Evolutionary conservation across 257 asterid species (phyloP).

Genomic region (Craterostigma plantagineum): DNA sequence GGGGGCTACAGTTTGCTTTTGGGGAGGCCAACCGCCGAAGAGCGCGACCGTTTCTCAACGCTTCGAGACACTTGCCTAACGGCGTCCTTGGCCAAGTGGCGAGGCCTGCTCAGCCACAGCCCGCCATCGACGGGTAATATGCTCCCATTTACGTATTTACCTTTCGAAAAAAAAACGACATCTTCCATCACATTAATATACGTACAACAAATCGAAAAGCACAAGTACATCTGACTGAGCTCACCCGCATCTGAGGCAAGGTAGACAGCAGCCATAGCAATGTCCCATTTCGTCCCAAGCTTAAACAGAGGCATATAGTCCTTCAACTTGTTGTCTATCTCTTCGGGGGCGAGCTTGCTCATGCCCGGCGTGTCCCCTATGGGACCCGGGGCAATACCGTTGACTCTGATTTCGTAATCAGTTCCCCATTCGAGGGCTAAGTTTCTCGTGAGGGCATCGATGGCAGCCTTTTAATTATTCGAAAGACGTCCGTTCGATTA

Average conservation of each 20-base stretch:
- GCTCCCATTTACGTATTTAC: slow-evolving; percentile 54
- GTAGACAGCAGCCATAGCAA: slow-evolving; percentile 75
- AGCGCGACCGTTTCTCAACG: slow-evolving; percentile 44
- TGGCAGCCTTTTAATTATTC: slow-evolving; percentile 38
- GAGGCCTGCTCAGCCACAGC: slow-evolving; percentile 55
- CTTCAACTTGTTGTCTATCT: slow-evolving; percentile 19
- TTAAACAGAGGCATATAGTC: slow-evolving; percentile 36
- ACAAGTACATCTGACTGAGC: no score
- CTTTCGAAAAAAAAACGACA: slow-evolving; percentile 9
- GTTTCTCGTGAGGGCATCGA: slow-evolving; percentile 56
- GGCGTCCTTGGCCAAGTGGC: slow-evolving; percentile 37
- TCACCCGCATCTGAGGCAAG: slow-evolving; percentile 66
- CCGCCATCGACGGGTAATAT: slow-evolving; percentile 54
- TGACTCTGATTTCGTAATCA: slow-evolving; percentile 59
- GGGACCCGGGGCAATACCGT: slow-evolving; percentile 88
- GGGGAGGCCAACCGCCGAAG: slow-evolving; percentile 32
- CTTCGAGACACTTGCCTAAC: slow-evolving; percentile 47
- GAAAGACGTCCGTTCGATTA: no score
- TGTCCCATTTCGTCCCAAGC: slow-evolving; percentile 67
- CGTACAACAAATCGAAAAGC: no score
- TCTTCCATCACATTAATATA: no score
- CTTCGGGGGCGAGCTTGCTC: slow-evolving; percentile 50
- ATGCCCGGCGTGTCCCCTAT: slow-evolving; percentile 57
- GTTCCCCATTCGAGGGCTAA: slow-evolving; percentile 86
- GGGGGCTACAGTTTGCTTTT: slow-evolving; percentile 35